Base-by-base conservation (phyloP, 1,284 basidiomycete species). In the Ustilago sp. region DNA sequence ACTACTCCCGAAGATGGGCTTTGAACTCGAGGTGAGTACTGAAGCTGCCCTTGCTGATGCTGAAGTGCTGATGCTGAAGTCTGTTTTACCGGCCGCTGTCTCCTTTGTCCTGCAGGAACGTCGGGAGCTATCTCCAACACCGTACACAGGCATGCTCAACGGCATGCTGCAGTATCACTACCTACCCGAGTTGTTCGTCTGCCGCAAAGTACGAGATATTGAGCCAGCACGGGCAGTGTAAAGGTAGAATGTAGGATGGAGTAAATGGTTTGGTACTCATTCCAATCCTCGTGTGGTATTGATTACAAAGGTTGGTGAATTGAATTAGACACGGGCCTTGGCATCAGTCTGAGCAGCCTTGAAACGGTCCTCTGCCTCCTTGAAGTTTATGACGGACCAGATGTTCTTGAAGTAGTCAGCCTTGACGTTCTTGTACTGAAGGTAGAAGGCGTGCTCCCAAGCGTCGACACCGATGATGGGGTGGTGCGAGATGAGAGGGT, bases 401-500 rank as follows among this genome's bases (percentile, higher is more conserved):
- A 86, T 85, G 65, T 80, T 80, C 78, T 85, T 85, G 61, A 86
- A 83, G 83, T 86, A 86, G 64, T 77, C 74, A 50, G 70, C 74
- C 74, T 77, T 77, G 64, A 73, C 70, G 48, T 82, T 82, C 82
- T 81, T 79, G 79, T 83, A 83, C 76, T 83, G 82, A 35, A 83
- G 80, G 78, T 85, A 85, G 79, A 80, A 84, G 53, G 83, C 93
- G 87, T 94, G 93, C 87, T 94, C 93, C 95, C 97, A 98, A 84
- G 98, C 93, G 88, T 99, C 97, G 79, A 98, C 92, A 69, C 96
- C 97, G 85, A 99, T 91, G 85, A 99, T 91, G 43, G 96, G 95
- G 39, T 90, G 89, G 87, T 95, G 93, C 87, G 89, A 84, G 76
- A 97, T 90, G 61, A 98, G 89, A 58, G 97, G 97, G 87, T 99